These are phyloP conservation scores for Citrus cavaleriei DNA, from an alignment of 345 rosid species.

Conservation along the genomic window DNA sequence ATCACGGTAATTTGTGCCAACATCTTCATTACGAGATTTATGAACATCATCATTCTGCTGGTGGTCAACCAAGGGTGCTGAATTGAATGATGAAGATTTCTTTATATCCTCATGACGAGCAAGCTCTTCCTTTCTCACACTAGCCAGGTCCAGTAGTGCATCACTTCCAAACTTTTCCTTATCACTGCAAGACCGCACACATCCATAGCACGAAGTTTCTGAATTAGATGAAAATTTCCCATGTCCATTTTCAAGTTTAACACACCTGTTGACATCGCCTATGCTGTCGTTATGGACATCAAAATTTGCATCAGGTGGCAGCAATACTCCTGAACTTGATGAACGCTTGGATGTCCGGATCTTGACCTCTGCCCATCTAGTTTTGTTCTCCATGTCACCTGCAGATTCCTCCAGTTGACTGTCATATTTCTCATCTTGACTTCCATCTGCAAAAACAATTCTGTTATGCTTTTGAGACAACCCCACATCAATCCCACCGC, in stretches of 20 bases:
- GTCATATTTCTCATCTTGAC: slow-evolving; percentile 24
- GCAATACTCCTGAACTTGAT: slow-evolving; percentile 23
- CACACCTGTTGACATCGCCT: slow-evolving; percentile 37
- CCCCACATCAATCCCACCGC: slow-evolving; percentile 31
- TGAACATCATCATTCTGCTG: slow-evolving; percentile 13
- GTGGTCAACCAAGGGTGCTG: slow-evolving; percentile 5
- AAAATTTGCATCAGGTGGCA: slow-evolving; percentile 19
- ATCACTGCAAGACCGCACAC: slow-evolving; percentile 47
- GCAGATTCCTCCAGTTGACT: slow-evolving; percentile 31
- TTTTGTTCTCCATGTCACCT: slow-evolving; percentile 36
- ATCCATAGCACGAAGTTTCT: slow-evolving; percentile 10
- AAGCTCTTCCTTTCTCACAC: slow-evolving; percentile 17
- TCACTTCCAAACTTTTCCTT: slow-evolving; percentile 27
- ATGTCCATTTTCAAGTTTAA: slow-evolving; percentile 19
- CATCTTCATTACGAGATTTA: slow-evolving; percentile 3
- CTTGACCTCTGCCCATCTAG: slow-evolving; percentile 54
- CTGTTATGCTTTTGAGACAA: slow-evolving; percentile 24
- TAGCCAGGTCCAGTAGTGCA: slow-evolving; percentile 18
- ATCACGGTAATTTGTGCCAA: slow-evolving; percentile 25
- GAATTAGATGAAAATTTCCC: slow-evolving; percentile 7
- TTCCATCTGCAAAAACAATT: slow-evolving; percentile 29
- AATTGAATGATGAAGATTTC: slow-evolving; percentile 17
- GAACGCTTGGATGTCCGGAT: slow-evolving; percentile 37
- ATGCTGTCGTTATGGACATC: slow-evolving; percentile 28
- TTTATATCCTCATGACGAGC: slow-evolving; percentile 17